Base-by-base conservation (phyloP, 169 alveolate genomes). In the Plasmodium coatneyi region DNA sequence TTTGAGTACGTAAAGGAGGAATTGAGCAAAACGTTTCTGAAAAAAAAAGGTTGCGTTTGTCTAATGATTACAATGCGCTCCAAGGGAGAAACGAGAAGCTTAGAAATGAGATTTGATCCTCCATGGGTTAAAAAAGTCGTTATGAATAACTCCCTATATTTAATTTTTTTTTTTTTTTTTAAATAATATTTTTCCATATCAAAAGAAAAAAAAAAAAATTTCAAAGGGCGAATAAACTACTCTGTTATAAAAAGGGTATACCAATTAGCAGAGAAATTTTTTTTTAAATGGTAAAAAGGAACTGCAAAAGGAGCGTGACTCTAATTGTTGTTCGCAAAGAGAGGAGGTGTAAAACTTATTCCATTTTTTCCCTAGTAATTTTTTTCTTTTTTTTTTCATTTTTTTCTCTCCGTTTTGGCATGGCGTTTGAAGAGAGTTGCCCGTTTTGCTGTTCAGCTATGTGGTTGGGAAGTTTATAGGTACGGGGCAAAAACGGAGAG, bases 91-190 rank as follows among this genome's bases (percentile, higher is more conserved):
- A 89, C 82, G 36, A 79, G 28, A 80, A 89, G 74, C 72, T 89
- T 89, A 6, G 94, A 89, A 89, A 89, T 89, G 49, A 89, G 28
- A 56, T 89, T 89, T 39, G 94, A 79, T 71, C 94, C 94, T 32
- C 94, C 94, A 89, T 89, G 94, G 28, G 91, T 80, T 89, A 89
- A 80, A 80, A 89, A 89, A 0, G 94, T 89, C 36, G 94, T 80
- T 79, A 80, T 89, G 54, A 79, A 89, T 89, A 89, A 79, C 71
- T 80, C 94, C 49, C 54, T 66, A 80, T 89, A 80, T 60, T 60
- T 89, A 19, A 80, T 60, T 89, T 89, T 89, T 79, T 89, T 79
- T 60, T 89, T 89, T 89, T 89, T 89, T 89, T 79, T 89, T 89
- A 89, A 89, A 80, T 89, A 89, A 32, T 89, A 89, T 56, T 22